phyloP scores from a whole-genome alignment of 441 rosid species.

The Kokia cookei region DNA sequence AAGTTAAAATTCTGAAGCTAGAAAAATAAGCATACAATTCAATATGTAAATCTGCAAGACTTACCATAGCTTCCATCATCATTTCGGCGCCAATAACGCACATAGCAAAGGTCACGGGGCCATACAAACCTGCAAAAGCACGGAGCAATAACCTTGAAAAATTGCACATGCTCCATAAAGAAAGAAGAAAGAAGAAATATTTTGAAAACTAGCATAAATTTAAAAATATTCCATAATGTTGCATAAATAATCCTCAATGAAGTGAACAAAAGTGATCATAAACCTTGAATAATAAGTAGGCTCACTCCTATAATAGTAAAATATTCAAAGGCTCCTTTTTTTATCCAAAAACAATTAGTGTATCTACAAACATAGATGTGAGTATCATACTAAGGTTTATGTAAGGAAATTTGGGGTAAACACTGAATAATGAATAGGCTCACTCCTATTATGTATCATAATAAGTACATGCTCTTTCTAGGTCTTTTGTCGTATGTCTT shows the following conservation, averaged over 20 bases:
- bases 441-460: no score
- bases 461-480: background rate
- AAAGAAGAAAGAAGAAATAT: background rate
- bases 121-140: slow-evolving; percentile 73
- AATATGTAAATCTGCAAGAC: slow-evolving; percentile 6
- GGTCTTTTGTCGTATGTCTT: background rate
- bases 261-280: background rate
- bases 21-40: slow-evolving; percentile 12
- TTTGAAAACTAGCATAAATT: background rate
- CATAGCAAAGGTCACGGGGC: slow-evolving; percentile 99
- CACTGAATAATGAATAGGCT: background rate
- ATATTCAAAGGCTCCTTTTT: background rate
- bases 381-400: background rate
- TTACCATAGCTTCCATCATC: slow-evolving; percentile 98
- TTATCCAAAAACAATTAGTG: background rate
- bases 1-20: slow-evolving; percentile 5
- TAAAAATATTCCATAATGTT: background rate
- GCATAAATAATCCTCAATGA: background rate
- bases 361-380: background rate
- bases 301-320: background rate
- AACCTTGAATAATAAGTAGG: background rate
- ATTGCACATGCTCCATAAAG: background rate
- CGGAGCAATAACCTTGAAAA: background rate
- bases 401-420: background rate
- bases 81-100: slow-evolving; percentile 96